A percentile compares a stretch with the other conserved stretches of the same genome.
Evolutionary conservation across 305 asterid species (phyloP).

Genomic region (Fraxinus xanthoxyloides): DNA sequence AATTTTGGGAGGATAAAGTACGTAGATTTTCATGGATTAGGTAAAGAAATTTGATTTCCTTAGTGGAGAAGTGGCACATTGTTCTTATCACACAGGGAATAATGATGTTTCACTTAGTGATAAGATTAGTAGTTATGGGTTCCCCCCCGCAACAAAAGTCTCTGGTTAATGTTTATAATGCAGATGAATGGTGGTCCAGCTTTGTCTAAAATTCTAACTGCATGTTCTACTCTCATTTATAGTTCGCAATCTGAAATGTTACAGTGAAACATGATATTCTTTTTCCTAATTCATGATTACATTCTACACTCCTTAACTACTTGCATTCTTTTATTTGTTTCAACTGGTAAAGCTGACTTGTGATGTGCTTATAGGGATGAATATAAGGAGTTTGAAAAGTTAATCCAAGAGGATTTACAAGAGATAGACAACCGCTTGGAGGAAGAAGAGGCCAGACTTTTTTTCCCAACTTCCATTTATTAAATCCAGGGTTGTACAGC

Average conservation of each 20-base stretch:
- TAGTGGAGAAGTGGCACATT: not conserved
- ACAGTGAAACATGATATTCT: slow-evolving; percentile 1
- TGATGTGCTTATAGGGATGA: slow-evolving; percentile 59
- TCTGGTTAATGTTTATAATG: not conserved
- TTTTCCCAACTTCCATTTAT: slow-evolving; percentile 14
- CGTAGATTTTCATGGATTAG: not conserved
- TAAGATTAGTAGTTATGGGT: not conserved
- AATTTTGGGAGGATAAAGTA: not conserved
- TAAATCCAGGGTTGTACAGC: not conserved
- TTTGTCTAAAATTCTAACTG: not conserved
- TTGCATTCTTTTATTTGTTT: not conserved
- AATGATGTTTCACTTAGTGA: not conserved
- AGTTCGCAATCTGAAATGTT: not conserved
- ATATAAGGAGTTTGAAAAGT: slow-evolving; percentile 88
- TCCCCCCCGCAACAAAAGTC: no score
- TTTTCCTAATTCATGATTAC: not conserved
- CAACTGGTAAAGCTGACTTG: not conserved
- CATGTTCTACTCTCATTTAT: slow-evolving; percentile 3
- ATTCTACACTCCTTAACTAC: not conserved
- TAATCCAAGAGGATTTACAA: slow-evolving; percentile 78
- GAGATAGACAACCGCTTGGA: slow-evolving; percentile 82
- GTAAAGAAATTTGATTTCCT: not conserved
- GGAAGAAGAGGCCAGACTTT: slow-evolving; percentile 81
- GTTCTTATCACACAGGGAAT: not conserved
- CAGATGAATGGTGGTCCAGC: not conserved